phyloP scores from a whole-genome alignment of 352 stramenopile genomes.

The Pythium periplocum region DNA sequence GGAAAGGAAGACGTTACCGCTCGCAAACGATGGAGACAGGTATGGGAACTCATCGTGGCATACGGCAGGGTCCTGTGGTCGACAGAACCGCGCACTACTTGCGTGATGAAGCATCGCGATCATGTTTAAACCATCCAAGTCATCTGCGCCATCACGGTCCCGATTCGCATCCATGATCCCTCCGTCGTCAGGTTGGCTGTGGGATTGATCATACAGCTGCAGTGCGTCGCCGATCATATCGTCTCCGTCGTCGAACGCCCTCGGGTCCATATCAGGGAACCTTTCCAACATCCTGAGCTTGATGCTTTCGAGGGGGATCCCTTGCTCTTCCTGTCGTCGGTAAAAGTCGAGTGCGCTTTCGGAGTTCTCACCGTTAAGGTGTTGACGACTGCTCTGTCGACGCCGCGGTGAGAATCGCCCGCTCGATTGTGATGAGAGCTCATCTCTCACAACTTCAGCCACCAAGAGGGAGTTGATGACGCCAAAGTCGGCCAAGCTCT shows the following conservation, averaged over 20 bases:
- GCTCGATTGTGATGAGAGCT: conserved; percentile 1
- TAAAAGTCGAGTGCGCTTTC: conserved; percentile 17
- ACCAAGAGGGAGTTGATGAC: conserved; percentile 25
- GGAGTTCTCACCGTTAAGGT: conserved; percentile 3
- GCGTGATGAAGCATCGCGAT: conserved; percentile 40
- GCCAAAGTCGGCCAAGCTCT: conserved; percentile 22
- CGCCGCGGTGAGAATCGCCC: conserved; percentile 12
- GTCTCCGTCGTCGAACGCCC: conserved; percentile 31
- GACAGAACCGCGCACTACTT: conserved; percentile 47
- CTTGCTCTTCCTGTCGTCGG: conserved; percentile 41
- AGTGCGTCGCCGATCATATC: conserved; percentile 31
- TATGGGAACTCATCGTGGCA: conserved; percentile 44
- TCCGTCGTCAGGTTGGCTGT: not conserved
- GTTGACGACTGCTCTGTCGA: conserved; percentile 17
- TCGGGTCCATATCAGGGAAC: conserved; percentile 44
- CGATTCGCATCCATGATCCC: not conserved
- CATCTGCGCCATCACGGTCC: not conserved
- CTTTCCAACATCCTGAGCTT: conserved; percentile 43
- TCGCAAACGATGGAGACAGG: conserved; percentile 47
- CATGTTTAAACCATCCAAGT: conserved; percentile 18
- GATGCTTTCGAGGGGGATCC: conserved; percentile 48
- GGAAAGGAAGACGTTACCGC: conserved; percentile 46
- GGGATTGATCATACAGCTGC: conserved; percentile 22
- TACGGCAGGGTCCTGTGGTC: conserved; percentile 36
- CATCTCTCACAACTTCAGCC: conserved; percentile 16